phyloP scores from a whole-genome alignment of 1,139 yeast genomes.

The Hansenula sp. region DNA sequence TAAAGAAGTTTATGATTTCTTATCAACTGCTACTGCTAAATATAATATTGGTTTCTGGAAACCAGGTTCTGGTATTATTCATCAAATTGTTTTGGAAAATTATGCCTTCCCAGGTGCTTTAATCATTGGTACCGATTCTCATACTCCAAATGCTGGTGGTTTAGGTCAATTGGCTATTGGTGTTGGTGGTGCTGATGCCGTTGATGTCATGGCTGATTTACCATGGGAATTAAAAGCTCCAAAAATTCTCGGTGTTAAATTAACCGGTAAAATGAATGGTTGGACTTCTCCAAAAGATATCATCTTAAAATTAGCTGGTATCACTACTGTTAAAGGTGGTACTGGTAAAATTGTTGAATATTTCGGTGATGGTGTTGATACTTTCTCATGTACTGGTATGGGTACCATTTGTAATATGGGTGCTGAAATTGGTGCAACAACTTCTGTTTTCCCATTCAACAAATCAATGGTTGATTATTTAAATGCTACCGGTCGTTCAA shows the following conservation, averaged over 20 bases:
- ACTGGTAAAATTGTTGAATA: slow-evolving; percentile 97
- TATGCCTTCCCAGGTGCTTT: slow-evolving; percentile 98
- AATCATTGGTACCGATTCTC: slow-evolving; percentile 97
- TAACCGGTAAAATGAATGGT: slow-evolving; percentile 92
- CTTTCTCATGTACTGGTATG: slow-evolving; percentile 99
- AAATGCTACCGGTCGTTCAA: slow-evolving; percentile 80
- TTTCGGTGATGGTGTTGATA: slow-evolving; percentile 94
- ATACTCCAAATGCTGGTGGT: slow-evolving; percentile 99
- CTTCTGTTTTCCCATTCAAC: slow-evolving; percentile 97
- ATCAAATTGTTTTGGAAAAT: slow-evolving; percentile 96
- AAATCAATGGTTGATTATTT: slow-evolving; percentile 85
- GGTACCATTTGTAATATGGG: slow-evolving; percentile 99
- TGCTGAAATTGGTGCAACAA: slow-evolving; percentile 99
- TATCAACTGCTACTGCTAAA: slow-evolving; percentile 91
- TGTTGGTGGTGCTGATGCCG: slow-evolving; percentile 99
- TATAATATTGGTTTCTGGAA: slow-evolving; percentile 99
- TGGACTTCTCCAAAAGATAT: slow-evolving; percentile 99
- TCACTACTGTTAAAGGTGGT: slow-evolving; percentile 98
- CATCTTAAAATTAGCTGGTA: slow-evolving; percentile 93
- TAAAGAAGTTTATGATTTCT: slow-evolving; percentile 96
- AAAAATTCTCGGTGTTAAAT: slow-evolving; percentile 93
- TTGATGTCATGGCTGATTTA: slow-evolving; percentile 91
- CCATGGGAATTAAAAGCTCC: slow-evolving; percentile 99
- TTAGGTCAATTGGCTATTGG: slow-evolving; percentile 98
- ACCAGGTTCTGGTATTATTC: slow-evolving; percentile 99